These are phyloP conservation scores for Aspergillus pseudoglaucus DNA, from an alignment of 2,329 filamentous ascomycete species.

Conservation along the genomic window DNA sequence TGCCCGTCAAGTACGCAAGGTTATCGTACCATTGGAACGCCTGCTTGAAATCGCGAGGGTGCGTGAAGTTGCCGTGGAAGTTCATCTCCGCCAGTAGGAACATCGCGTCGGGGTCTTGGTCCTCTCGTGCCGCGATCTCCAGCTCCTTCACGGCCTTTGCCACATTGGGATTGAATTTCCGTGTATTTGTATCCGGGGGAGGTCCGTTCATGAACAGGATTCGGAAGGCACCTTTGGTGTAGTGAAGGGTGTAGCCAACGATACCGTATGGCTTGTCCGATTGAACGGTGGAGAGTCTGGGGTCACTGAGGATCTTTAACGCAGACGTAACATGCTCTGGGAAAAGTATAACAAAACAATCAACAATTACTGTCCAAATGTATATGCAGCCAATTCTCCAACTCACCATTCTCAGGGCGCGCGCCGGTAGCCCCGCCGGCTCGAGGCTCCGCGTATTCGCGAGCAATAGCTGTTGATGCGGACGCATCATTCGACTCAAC, in stretches of 20 bases:
- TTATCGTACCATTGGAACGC: constrained; percentile 77
- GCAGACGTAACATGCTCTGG: constrained; percentile 29
- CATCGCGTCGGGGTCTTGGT: constrained; percentile 66
- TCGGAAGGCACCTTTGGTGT: constrained; percentile 56
- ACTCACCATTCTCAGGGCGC: constrained; percentile 26
- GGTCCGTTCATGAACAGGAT: constrained; percentile 61
- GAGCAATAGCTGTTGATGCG: constrained; percentile 10
- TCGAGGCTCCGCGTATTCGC: constrained; percentile 12
- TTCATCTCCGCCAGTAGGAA: constrained; percentile 89
- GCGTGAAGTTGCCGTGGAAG: constrained; percentile 89
- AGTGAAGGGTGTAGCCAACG: constrained; percentile 52
- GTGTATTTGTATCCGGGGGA: constrained; percentile 37
- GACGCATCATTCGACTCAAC: constrained; percentile 18
- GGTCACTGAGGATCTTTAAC: constrained; percentile 22
- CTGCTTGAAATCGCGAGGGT: constrained; percentile 71
- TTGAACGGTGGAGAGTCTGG: constrained; percentile 18
- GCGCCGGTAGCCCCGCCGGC: constrained; percentile 9
- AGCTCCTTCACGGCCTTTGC: constrained; percentile 53
- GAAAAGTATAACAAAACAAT: not conserved
- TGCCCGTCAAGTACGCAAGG: constrained; percentile 70
- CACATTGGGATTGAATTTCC: constrained; percentile 38
- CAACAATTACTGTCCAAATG: not conserved
- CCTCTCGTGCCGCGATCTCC: constrained; percentile 50
- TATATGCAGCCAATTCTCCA: not conserved
- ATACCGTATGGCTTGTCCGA: constrained; percentile 51